Conservation (phyloP, 306 rosid species). For the Carpinus viminea region DNA sequence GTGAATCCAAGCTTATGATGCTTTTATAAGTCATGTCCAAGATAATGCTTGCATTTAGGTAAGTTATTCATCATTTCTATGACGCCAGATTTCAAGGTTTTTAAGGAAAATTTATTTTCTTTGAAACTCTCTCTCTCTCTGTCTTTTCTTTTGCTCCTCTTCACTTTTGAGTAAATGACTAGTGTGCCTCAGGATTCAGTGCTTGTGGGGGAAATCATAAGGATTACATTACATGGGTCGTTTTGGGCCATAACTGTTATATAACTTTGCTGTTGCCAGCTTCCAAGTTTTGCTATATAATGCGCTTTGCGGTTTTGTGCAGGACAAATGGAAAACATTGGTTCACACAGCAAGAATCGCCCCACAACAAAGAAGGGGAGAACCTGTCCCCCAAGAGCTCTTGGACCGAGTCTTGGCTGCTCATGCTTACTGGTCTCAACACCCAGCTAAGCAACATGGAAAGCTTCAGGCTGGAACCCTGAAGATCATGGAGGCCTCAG, state of each 20-base stretch:
- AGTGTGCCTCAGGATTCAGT: neutral
- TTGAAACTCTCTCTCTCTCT: neutral
- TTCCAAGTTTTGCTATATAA: constrained; percentile 2
- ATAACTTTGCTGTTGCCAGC: neutral
- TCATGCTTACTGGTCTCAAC: constrained; percentile 81
- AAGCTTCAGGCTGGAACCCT: constrained; percentile 50
- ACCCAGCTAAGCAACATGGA: constrained; percentile 67
- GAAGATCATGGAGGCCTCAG: constrained; percentile 51
- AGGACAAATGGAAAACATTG: constrained; percentile 98
- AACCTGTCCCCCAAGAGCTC: constrained; percentile 87
- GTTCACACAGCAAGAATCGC: constrained; percentile 89
- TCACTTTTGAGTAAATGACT: neutral
- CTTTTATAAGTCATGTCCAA: too few species aligned
- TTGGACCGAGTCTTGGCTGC: constrained; percentile 84
- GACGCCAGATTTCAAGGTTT: neutral
- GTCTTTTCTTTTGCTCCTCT: neutral
- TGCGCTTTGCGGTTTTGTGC: constrained; percentile 20
- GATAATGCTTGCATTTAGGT: too few species aligned
- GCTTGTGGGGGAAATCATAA: neutral
- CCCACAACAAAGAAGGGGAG: constrained; percentile 95
- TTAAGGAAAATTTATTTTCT: neutral
- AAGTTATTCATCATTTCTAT: neutral
- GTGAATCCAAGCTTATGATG: constrained; percentile 9
- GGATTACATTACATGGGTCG: neutral
- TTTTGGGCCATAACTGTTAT: neutral